These are phyloP conservation scores for Leccinum fibrillosum DNA, from an alignment of 768 basidiomycete genomes.

Conservation along the genomic window DNA sequence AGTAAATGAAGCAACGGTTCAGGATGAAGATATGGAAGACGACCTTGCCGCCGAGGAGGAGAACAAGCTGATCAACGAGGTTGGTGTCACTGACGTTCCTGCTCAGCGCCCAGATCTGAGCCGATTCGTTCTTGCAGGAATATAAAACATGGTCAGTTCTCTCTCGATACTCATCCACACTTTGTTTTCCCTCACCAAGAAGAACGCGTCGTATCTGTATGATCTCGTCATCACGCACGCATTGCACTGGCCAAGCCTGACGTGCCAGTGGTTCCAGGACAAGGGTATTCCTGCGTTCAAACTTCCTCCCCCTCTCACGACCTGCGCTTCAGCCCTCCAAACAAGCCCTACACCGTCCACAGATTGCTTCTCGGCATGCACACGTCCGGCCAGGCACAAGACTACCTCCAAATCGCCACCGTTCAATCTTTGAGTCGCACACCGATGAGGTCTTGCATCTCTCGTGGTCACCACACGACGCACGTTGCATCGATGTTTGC, in stretches of 20 bases:
- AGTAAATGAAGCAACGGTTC: no score
- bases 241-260: constrained; percentile 95
- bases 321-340: constrained; percentile 58
- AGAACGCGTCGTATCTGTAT: constrained; percentile 96
- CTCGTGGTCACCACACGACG: constrained; percentile 84
- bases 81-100: no score
- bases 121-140: no score
- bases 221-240: constrained; percentile 98
- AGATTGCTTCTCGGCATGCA: constrained; percentile 95
- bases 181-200: constrained; percentile 42
- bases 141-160: no score
- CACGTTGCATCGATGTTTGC: constrained; percentile 84
- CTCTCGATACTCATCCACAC: no score
- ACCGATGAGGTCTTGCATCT: constrained; percentile 93
- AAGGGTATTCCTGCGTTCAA: constrained; percentile 40
- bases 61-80: no score
- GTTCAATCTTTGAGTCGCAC: constrained; percentile 92
- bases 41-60: no score
- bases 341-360: constrained; percentile 94
- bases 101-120: no score
- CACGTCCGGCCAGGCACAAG: constrained; percentile 91
- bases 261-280: constrained; percentile 99
- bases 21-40: no score
- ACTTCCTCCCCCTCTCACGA: background rate
- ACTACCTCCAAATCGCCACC: constrained; percentile 93